Conservation (phyloP, 2,329 filamentous ascomycete genomes). For the Cryphonectria japonica region DNA sequence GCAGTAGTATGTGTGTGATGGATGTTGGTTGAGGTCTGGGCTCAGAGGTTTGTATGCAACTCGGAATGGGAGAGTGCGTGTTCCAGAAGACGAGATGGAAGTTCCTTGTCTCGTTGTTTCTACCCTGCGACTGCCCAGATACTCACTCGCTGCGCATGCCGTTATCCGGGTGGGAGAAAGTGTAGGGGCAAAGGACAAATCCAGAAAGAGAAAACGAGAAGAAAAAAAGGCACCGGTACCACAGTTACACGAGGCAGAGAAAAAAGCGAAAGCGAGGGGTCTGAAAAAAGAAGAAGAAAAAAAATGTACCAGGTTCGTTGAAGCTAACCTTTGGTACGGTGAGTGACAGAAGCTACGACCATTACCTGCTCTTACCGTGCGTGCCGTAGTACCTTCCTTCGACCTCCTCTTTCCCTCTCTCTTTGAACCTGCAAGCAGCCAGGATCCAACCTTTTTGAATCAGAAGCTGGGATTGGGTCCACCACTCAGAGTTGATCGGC, state of each 20-base stretch:
- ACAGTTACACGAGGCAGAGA: not conserved
- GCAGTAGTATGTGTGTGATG: not conserved
- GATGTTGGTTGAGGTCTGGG: not conserved
- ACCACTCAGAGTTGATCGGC: conserved; percentile 10
- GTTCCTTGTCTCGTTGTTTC: conserved; percentile 1
- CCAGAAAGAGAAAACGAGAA: not conserved
- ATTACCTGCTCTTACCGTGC: too few relatives aligned
- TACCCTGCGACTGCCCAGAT: not conserved
- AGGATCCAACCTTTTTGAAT: conserved; percentile 1
- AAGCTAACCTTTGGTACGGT: not conserved
- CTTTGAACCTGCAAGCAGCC: not conserved
- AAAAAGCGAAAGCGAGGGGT: not conserved
- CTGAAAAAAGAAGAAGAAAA: too few relatives aligned
- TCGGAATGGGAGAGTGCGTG: not conserved
- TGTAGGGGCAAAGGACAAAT: not conserved
- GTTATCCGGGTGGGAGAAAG: not conserved
- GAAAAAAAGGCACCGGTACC: not conserved
- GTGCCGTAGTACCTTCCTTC: not conserved
- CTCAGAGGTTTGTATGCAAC: not conserved
- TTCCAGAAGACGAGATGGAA: conserved; percentile 3
- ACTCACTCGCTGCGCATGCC: not conserved
- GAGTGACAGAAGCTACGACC: not conserved
- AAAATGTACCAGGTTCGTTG: not conserved
- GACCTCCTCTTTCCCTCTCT: too few relatives aligned
- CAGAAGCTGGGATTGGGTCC: conserved; percentile 5